Evolutionary conservation across 2,329 filamentous ascomycete genomes (phyloP), one percentile per base, ranked within the genome.

Genomic region (Hysterium pulicare): DNA sequence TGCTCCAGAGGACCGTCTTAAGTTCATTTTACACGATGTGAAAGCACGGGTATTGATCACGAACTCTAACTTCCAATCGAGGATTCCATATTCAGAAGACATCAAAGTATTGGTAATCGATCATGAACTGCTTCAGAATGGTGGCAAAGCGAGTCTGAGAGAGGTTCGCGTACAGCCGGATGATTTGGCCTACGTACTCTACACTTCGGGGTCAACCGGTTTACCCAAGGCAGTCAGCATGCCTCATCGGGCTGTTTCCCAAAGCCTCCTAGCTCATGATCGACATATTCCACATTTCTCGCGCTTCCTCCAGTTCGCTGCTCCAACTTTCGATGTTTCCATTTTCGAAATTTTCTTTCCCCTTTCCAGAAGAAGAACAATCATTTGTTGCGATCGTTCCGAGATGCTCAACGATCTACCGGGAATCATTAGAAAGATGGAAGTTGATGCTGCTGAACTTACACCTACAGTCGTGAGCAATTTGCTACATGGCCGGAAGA

Each of bases 281-380:
- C 75, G 71, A 35, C 82, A 90, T 54, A 83, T 96, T 31, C 90
- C 90, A 2, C 30, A 40, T 0, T 95, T 95, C 59, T 73, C 73
- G 13, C 79, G 89, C 34, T 95, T 96, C 62, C 76, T 96, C 1
- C 90, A 96, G 62, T 95, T 95, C 63, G 90, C 90, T 4, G 85
- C 89, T 3, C 88, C 90, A 1, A 95, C 90, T 0, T 96, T 96
- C 61, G 90, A 96, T 64, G 90, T 96, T 6, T 95, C 88, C 0
- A 84, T 95, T 5, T 96, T 96, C 61, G 90, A 96, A 61, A 90
- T 94, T 5, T 95, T 95, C 73, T 95, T 95, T 51, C 86, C 90
- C 0, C 71, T 90, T 13, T 84, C 83, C 48, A 76, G 88, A 44
- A 86, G 86, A 2, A 72, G 72, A 17, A 95, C 88, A 0, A 70